A percentile compares a stretch with the other conserved stretches of the same genome.
phyloP scores from a whole-genome alignment of 2,329 filamentous ascomycete genomes.

The Penicillium sp. region DNA sequence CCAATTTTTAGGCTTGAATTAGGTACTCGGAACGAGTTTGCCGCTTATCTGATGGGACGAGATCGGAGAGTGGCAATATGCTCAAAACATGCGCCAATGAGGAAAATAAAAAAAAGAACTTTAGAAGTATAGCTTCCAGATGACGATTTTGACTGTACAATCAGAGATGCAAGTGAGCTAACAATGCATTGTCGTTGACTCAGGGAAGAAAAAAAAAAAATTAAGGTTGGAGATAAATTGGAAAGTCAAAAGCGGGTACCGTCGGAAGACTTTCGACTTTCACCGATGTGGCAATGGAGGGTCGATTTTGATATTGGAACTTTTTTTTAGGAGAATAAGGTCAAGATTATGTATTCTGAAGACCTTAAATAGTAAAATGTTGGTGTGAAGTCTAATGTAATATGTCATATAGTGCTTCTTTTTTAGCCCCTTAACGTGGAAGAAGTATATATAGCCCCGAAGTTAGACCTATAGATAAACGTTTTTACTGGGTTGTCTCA shows the following conservation, averaged over 20 bases:
- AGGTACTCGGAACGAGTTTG: not conserved
- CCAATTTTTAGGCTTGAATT: not conserved
- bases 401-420: not conserved
- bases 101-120: not conserved
- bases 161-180: not conserved
- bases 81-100: not conserved
- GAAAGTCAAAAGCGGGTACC: conserved; percentile 28
- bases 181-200: conserved; percentile 4
- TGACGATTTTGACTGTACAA: not conserved
- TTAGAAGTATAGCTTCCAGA: not conserved
- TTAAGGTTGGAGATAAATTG: conserved; percentile 19
- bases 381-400: not conserved
- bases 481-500: not conserved
- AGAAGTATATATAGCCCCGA: not conserved
- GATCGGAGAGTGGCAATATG: not conserved
- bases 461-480: not conserved
- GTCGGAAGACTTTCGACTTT: conserved; percentile 14
- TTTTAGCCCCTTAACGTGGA: not conserved
- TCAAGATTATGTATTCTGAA: too few species aligned
- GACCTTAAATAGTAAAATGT: not conserved
- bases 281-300: conserved; percentile 16
- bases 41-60: not conserved
- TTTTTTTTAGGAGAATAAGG: not conserved
- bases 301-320: not conserved
- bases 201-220: conserved; percentile 12